Conservation (phyloP, 2,329 filamentous ascomycete genomes). For the Raffaelea albimanens region DNA sequence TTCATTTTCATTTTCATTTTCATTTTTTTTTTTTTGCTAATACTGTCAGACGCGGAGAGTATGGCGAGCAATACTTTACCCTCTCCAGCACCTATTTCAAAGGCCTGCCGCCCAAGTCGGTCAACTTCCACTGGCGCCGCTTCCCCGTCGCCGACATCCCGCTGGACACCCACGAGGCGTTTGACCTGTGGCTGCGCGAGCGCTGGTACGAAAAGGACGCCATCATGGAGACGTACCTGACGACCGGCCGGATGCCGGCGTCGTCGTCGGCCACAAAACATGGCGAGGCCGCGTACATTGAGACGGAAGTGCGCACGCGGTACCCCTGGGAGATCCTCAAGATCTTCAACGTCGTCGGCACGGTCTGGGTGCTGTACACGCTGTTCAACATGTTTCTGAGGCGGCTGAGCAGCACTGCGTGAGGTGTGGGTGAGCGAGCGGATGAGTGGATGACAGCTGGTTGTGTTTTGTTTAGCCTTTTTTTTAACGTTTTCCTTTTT, state of each 20-base stretch:
- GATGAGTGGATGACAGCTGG: background rate
- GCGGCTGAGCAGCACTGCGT: background rate
- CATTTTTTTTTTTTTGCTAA: conserved; percentile 6
- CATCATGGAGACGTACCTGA: conserved; percentile 72
- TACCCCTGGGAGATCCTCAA: conserved; percentile 46
- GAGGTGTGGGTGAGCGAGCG: background rate
- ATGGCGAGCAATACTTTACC: conserved; percentile 85
- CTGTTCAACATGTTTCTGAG: conserved; percentile 1
- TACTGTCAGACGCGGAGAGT: conserved; percentile 58
- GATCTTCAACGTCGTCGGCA: conserved; percentile 37
- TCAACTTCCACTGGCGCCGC: conserved; percentile 93
- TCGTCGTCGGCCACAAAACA: conserved; percentile 36
- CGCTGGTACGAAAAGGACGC: conserved; percentile 91
- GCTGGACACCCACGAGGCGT: conserved; percentile 60
- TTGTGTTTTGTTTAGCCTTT: background rate
- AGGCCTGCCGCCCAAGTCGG: conserved; percentile 81
- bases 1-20: background rate
- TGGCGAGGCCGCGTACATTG: conserved; percentile 31
- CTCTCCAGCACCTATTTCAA: conserved; percentile 80
- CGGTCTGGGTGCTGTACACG: conserved; percentile 7
- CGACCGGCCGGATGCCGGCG: conserved; percentile 70
- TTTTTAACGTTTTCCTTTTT: too few species aligned
- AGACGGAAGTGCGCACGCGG: conserved; percentile 47
- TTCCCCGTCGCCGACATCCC: conserved; percentile 77
- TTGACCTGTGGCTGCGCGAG: conserved; percentile 76